Base-by-base conservation (phyloP, 306 rosid species). In the Luffa acutangula region DNA sequence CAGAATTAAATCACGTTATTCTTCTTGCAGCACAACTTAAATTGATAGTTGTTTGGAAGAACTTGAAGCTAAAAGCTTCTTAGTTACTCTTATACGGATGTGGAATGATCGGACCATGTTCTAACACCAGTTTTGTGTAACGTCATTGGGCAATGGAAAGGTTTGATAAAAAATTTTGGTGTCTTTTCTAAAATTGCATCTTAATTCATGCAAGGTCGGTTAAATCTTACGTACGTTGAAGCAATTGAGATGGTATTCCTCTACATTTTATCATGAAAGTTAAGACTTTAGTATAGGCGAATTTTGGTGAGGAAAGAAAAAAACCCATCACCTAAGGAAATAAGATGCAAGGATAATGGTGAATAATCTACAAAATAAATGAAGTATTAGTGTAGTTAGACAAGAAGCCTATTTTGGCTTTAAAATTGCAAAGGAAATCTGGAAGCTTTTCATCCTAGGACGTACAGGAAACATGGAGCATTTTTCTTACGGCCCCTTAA, bases 141-240 rank as follows among this genome's bases (percentile, higher is more conserved):
- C 49, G 49, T 39, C 37, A 63, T 31, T 13, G 73, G 73, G 10
- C 49, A 46, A 72, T 48, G 13, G 12, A 74, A 33, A 49, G 78
- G 59, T 74, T 74, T 74, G 62, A 74, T 74, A 10, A 20, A 74
- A 74, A 74, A 25, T 74, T 5, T 74, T 36, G 31, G 45, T 74
- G 43, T 73, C 78, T 51, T 45, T 73, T 49, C 78, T 48, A 33
- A 49, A 49, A 73, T 73, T 6, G 31, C 78, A 14, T 73, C 78
- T 14, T 54, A 71, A 71, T 20, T 2, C 58, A 71, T 21, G 20
- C 57, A 45, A 58, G 9, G 11, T 18, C 11, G 57, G 4, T 71
- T 46, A 46, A 71, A 14, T 21, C 45, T 46, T 71, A 58, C 41
- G 51, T 33, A 73, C 37, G 33, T 17, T 15, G n/a, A 73, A 73